These are phyloP conservation scores for Paramarasmius palmivorus DNA, from an alignment of 1,284 basidiomycete genomes.

Conservation along the genomic window DNA sequence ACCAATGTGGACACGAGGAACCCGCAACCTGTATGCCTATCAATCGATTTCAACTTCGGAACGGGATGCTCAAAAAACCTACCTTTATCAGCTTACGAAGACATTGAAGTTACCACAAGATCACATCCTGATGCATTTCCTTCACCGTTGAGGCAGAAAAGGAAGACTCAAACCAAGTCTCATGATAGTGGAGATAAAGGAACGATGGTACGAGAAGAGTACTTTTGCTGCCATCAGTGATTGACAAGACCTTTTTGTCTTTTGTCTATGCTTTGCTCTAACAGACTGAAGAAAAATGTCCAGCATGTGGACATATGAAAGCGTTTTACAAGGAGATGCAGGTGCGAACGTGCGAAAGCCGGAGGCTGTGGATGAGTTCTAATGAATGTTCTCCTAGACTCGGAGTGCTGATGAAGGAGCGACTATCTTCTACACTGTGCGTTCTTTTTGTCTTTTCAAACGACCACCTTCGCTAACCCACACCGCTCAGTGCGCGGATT, in stretches of 20 bases:
- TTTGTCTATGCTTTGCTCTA: too few species aligned
- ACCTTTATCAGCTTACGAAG: conserved; percentile 79
- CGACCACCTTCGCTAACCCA: neutral
- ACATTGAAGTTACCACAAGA: conserved; percentile 86
- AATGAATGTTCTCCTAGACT: conserved; percentile 49
- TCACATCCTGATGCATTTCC: conserved; percentile 96
- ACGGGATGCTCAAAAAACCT: conserved; percentile 4
- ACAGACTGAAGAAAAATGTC: conserved; percentile 95
- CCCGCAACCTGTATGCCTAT: conserved; percentile 78
- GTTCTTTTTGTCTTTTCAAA: conserved; percentile 22
- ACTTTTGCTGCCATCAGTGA: neutral
- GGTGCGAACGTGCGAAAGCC: conserved; percentile 39
- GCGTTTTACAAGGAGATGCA: conserved; percentile 81
- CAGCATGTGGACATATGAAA: conserved; percentile 82
- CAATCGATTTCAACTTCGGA: conserved; percentile 2
- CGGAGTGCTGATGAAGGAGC: conserved; percentile 90
- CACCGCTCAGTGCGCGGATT: conserved; percentile 11
- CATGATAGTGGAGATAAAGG: conserved; percentile 77
- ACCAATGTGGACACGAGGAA: conserved; percentile 86
- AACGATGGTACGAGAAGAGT: conserved; percentile 53
- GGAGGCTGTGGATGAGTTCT: conserved; percentile 6
- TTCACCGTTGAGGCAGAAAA: conserved; percentile 82
- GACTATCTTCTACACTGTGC: conserved; percentile 78
- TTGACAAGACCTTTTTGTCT: conserved; percentile 4
- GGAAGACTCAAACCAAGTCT: conserved; percentile 87